phyloP scores from a whole-genome alignment of 75 land plant species.

The Selaginella moellendorffii region DNA sequence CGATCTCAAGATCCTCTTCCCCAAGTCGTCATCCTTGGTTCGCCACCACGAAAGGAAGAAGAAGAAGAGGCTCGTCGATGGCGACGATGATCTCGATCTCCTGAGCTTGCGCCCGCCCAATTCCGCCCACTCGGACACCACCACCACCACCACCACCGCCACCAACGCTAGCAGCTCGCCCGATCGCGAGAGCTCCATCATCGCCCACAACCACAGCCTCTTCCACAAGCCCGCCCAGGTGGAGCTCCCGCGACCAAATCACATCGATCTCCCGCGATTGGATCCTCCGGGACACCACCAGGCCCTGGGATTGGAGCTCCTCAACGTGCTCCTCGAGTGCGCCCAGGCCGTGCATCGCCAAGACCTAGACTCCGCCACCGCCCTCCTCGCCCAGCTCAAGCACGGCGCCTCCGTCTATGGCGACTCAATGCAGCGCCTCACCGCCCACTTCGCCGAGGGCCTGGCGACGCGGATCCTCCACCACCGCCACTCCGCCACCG shows the following conservation, averaged over 20 bases:
- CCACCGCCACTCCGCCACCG: not conserved
- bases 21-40: too few species aligned
- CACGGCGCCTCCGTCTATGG: slow-evolving; percentile 31
- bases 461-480: slow-evolving; percentile 16
- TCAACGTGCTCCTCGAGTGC: slow-evolving; percentile 20
- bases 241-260: too few species aligned
- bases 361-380: slow-evolving; percentile 23
- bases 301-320: not conserved
- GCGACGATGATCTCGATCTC: not conserved
- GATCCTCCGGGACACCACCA: too few species aligned
- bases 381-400: slow-evolving; percentile 23
- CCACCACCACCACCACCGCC: not conserved
- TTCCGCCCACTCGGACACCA: not conserved
- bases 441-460: slow-evolving; percentile 47
- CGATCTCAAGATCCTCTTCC: not conserved
- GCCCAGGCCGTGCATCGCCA: slow-evolving; percentile 37
- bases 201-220: too few species aligned
- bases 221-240: too few species aligned
- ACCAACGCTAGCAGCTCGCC: too few species aligned
- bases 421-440: slow-evolving; percentile 52
- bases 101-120: not conserved
- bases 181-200: not conserved
- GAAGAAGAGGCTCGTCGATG: not conserved
- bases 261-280: too few species aligned
- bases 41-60: not conserved